Evolutionary conservation across 805 yeast species (phyloP).

Genomic region (Yarrowia sp.): DNA sequence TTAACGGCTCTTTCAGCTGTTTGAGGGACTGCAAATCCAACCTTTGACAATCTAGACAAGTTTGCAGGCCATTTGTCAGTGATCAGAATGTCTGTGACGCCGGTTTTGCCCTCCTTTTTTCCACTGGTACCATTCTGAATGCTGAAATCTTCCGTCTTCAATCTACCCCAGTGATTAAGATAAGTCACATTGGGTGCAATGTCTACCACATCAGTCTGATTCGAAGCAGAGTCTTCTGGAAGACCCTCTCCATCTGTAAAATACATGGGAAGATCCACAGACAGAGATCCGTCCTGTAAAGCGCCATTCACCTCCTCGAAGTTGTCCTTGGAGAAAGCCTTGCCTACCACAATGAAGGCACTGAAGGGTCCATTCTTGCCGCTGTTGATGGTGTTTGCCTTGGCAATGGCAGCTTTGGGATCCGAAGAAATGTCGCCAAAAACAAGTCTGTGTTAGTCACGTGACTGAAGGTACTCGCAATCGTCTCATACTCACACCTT

Average conservation of each 20-base stretch:
- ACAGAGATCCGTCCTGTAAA: slow-evolving; percentile 23
- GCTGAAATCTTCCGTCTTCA: slow-evolving; percentile 12
- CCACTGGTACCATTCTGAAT: slow-evolving; percentile 14
- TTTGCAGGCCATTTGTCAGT: slow-evolving; percentile 27
- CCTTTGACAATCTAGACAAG: slow-evolving; percentile 10
- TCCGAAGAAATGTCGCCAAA: slow-evolving; percentile 34
- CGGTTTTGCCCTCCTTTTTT: background rate
- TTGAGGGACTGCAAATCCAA: slow-evolving; percentile 13
- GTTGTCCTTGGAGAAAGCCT: slow-evolving; percentile 18
- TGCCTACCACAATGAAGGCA: slow-evolving; percentile 24
- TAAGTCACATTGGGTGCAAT: slow-evolving; percentile 25
- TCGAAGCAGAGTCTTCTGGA: slow-evolving; percentile 6
- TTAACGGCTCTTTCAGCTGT: slow-evolving; percentile 4
- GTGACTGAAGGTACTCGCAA: background rate
- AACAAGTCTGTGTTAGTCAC: slow-evolving; percentile 32
- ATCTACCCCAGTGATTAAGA: slow-evolving; percentile 21
- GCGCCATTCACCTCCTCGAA: slow-evolving; percentile 24
- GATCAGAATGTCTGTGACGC: slow-evolving; percentile 17
- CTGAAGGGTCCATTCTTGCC: slow-evolving; percentile 36
- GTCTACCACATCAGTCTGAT: slow-evolving; percentile 20
- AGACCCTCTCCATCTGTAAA: slow-evolving; percentile 27
- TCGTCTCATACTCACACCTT: slow-evolving; percentile 24
- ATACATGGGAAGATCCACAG: slow-evolving; percentile 17
- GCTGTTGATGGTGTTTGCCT: slow-evolving; percentile 24
- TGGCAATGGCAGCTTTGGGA: slow-evolving; percentile 27